Percentiles rank a stretch among this genome's conserved stretches.
Evolutionary conservation across 169 alveolate species (phyloP).

Genomic region (Eimeria falciformis): DNA sequence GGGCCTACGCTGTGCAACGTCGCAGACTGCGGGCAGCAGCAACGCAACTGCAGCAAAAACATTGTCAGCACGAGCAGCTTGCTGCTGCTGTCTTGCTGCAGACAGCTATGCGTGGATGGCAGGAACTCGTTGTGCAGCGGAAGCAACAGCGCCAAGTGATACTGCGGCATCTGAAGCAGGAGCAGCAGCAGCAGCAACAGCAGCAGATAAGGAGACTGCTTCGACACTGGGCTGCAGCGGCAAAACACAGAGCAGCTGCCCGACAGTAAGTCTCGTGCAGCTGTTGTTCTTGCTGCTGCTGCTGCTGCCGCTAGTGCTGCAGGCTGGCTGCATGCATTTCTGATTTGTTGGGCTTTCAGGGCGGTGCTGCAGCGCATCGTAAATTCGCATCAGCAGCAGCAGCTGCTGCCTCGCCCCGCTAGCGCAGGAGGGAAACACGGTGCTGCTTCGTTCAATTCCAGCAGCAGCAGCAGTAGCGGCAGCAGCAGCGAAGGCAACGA

Average conservation of each 20-base stretch:
- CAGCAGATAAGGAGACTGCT: slow-evolving; percentile 34
- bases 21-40: slow-evolving; percentile 32
- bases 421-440: neutral
- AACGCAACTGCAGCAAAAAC: slow-evolving; percentile 1
- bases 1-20: neutral
- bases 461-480: slow-evolving; percentile 13
- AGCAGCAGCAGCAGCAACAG: slow-evolving; percentile 30
- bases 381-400: slow-evolving; percentile 26
- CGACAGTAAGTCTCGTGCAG: slow-evolving; percentile 4
- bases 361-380: slow-evolving; percentile 60
- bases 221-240: slow-evolving; percentile 29
- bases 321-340: neutral
- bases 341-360: neutral
- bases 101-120: slow-evolving; percentile 16
- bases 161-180: slow-evolving; percentile 58
- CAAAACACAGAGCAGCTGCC: slow-evolving; percentile 52
- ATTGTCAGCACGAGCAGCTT: neutral
- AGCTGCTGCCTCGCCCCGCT: slow-evolving; percentile 15
- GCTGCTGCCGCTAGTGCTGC: neutral
- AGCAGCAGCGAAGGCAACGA: slow-evolving; percentile 33
- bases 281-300: neutral
- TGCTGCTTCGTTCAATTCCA: slow-evolving; percentile 17
- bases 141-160: slow-evolving; percentile 56
- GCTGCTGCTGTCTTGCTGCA: slow-evolving; percentile 28
- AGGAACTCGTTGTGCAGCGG: slow-evolving; percentile 36